These are phyloP conservation scores for Pezicula carpinea DNA, from an alignment of 2,329 filamentous ascomycete species.

Conservation along the genomic window DNA sequence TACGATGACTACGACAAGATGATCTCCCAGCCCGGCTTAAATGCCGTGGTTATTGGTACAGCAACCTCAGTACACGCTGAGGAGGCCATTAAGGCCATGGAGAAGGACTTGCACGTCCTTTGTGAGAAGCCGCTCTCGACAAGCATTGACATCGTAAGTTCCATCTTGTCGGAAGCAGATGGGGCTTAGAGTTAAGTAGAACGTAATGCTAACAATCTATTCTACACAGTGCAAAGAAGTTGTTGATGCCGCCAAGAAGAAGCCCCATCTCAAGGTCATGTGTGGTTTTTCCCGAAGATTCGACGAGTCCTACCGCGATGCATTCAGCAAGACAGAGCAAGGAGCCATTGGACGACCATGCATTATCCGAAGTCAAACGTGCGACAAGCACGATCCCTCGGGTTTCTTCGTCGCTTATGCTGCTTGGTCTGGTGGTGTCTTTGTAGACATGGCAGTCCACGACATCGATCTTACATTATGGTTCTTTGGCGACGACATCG, in stretches of 20 bases:
- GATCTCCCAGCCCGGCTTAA: slow-evolving; percentile 32
- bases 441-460: slow-evolving; percentile 66
- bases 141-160: slow-evolving; percentile 50
- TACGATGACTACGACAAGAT: slow-evolving; percentile 41
- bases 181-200: not conserved
- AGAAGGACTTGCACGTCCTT: slow-evolving; percentile 47
- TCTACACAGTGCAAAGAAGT: slow-evolving; percentile 49
- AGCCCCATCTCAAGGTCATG: slow-evolving; percentile 59
- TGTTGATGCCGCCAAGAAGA: slow-evolving; percentile 46
- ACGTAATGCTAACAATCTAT: too few species aligned
- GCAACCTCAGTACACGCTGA: slow-evolving; percentile 51
- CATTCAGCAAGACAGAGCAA: slow-evolving; percentile 40
- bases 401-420: slow-evolving; percentile 66
- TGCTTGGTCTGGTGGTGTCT: slow-evolving; percentile 60
- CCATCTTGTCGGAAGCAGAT: not conserved
- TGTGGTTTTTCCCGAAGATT: slow-evolving; percentile 62
- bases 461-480: slow-evolving; percentile 62
- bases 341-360: slow-evolving; percentile 54
- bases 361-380: slow-evolving; percentile 60
- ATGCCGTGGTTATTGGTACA: slow-evolving; percentile 37
- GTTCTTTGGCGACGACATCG: slow-evolving; percentile 53
- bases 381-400: slow-evolving; percentile 58
- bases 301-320: slow-evolving; percentile 59
- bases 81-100: slow-evolving; percentile 51
- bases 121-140: slow-evolving; percentile 57